Percentiles rank a stretch among this genome's conserved stretches.
Evolutionary conservation across 257 asterid species (phyloP).

Genomic region (Fraxinus anomala): DNA sequence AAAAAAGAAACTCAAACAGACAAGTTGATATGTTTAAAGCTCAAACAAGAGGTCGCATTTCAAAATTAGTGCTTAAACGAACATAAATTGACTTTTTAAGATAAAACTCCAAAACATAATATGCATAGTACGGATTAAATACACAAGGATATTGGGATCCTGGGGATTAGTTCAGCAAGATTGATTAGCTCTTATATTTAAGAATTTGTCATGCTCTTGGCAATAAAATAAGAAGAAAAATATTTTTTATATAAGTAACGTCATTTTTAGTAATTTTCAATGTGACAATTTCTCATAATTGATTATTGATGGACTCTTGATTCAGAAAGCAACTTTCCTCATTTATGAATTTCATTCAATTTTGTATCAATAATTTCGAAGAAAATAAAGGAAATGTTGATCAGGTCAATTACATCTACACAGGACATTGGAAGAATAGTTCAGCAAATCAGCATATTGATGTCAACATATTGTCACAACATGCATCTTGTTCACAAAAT

Average conservation of each 20-base stretch:
- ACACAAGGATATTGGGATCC: background rate
- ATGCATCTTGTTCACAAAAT: no score
- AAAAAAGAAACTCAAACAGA: background rate
- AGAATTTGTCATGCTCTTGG: background rate
- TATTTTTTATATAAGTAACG: background rate
- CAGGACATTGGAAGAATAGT: no score
- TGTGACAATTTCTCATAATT: background rate
- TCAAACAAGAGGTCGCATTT: background rate
- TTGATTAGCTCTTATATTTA: background rate
- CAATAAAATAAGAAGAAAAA: background rate
- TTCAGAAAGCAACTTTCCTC: background rate
- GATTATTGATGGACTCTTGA: background rate
- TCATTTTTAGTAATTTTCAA: background rate
- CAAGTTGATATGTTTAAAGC: background rate
- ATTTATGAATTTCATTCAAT: background rate
- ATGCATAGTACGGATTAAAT: background rate
- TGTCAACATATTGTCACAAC: no score
- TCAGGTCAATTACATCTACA: no score
- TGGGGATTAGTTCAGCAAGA: background rate
- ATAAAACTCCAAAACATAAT: background rate
- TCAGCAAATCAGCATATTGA: no score
- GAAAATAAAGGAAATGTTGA: no score
- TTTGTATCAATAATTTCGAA: background rate
- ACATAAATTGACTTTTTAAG: no score
- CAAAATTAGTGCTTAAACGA: background rate